Evolutionary conservation across 208 protist genomes (phyloP), one percentile per base, ranked within the genome.

Genomic region (Perkinsela sp.): DNA sequence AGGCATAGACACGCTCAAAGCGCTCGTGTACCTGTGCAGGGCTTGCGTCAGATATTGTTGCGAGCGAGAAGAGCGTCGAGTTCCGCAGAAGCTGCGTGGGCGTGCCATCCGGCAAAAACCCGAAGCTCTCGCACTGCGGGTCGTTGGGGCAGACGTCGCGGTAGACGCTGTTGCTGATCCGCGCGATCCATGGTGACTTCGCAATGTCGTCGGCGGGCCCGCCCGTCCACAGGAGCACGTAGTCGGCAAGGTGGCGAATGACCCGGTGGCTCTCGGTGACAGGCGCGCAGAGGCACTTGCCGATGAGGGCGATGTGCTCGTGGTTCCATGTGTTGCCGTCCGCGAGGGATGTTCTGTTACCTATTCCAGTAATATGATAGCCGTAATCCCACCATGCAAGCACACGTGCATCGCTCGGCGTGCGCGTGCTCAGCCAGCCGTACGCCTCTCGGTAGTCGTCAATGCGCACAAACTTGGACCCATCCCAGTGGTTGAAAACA

Each of bases 291-390:
- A 90, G 73, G 74, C 85, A 83, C 77, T 89, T 85, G 71, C 94
- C 94, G 67, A 97, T 90, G 48, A 82, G 92, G 30, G 93, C 94
- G 76, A 98, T 98, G 83, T 98, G 95, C 68, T 89, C 90, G 80
- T 96, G 95, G 77, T 98, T 98, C 92, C 94, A 97, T 0, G 95
- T 98, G 88, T 98, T 98, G 76, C 96, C 96, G 78, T 98, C 94
- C 28, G 95, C 94, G 30, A 97, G 75, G 29, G 88, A 81, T 6
- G 88, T 97, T 69, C 95, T 74, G 72, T 96, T 96, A 30, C 84
- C 92, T 80, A 98, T 96, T 32, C 80, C 88, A 0, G 88, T 90
- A 72, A 98, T 88, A 77, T 98, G 96, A 78, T 98, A 98, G 67
- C 96, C 96, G 75, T 98, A 98, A 80, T 98, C 96, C 95, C 96